Base-by-base conservation (phyloP, 2,329 filamentous ascomycete genomes). In the Aspergillus proliferans region DNA sequence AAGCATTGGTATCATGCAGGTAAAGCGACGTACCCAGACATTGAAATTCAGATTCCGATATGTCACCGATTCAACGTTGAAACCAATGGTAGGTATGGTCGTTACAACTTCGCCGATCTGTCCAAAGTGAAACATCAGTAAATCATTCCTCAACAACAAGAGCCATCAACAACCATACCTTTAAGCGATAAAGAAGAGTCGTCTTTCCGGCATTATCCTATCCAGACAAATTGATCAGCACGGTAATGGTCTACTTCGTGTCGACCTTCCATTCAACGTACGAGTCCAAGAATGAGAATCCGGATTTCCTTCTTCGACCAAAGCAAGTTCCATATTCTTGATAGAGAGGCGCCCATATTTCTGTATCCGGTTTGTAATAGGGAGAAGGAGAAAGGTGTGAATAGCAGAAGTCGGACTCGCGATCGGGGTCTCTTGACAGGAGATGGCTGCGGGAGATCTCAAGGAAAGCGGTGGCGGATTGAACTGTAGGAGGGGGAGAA, bases 1-100 rank as follows among this genome's bases (percentile, higher is more conserved):
- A 19, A 40, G n/a, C 19, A 3, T 19, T 18, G 19, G 6, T 18
- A 3, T 19, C 18, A 8, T 38, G 34, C 6, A 19, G 10, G 19
- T 10, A 15, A 22, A 9, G 19, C 5, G 24, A 66, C 84, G 49
- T 85, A 89, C 86, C 93, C 93, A 98, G 64, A 98, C 93, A 67
- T 97, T 97, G 71, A 98, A 95, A 71, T 96, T 95, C 54, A 98
- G 81, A 69, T 96, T 97, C 71, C 92, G 92, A 79, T 98, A 98
- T 61, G 90, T 93, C 56, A 98, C 93, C 19, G 90, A 95, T 74
- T 98, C 93, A 62, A 98, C 93, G 71, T 98, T 98, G 79, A 98
- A 98, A 53, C 93, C 93, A 70, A 98, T 97, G 47, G 93, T 98
- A 18, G 93, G 93, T 79, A 97, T 97, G 63, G 93, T 98, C 53